Evolutionary conservation across 1,284 basidiomycete species (phyloP).

Genomic region (Mycena sp.): DNA sequence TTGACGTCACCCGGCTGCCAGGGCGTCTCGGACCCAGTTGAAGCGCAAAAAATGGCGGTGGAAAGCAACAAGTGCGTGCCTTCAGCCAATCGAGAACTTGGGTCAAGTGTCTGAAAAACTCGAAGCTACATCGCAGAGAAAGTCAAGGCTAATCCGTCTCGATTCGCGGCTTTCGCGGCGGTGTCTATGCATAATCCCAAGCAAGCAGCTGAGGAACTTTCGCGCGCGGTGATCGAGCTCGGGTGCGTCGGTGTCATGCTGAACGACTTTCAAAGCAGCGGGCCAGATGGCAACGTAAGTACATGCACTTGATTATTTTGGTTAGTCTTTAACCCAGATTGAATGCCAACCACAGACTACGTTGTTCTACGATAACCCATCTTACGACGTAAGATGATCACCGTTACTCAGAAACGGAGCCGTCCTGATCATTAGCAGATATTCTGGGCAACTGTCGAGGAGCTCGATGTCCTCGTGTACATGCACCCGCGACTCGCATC

Average conservation of each 20-base stretch:
- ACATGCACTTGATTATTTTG: background rate
- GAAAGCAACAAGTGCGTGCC: constrained; percentile 36
- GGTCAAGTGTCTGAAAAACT: background rate
- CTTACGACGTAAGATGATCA: constrained; percentile 27
- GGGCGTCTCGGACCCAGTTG: constrained; percentile 30
- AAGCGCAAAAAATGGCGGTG: constrained; percentile 35
- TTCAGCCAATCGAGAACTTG: background rate
- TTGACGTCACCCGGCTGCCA: constrained; percentile 35
- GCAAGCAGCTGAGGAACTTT: constrained; percentile 32
- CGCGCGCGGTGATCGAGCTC: constrained; percentile 32
- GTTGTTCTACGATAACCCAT: constrained; percentile 35
- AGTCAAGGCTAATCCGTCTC: constrained; percentile 29
- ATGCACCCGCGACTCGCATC: constrained; percentile 31
- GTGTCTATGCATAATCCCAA: constrained; percentile 38
- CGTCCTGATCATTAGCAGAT: background rate
- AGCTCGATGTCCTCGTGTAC: constrained; percentile 35
- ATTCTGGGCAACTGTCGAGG: constrained; percentile 36
- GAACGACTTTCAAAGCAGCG: constrained; percentile 37
- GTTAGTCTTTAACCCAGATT: too few species aligned
- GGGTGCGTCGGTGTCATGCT: constrained; percentile 37
- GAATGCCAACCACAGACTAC: constrained; percentile 16
- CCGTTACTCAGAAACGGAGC: background rate
- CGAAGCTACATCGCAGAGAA: constrained; percentile 34
- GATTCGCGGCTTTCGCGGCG: constrained; percentile 36
- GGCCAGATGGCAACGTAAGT: constrained; percentile 31